Percentiles rank a stretch among this genome's conserved stretches.
Evolutionary conservation across 2,329 filamentous ascomycete species (phyloP).

Genomic region (Penicillium vulpinum): DNA sequence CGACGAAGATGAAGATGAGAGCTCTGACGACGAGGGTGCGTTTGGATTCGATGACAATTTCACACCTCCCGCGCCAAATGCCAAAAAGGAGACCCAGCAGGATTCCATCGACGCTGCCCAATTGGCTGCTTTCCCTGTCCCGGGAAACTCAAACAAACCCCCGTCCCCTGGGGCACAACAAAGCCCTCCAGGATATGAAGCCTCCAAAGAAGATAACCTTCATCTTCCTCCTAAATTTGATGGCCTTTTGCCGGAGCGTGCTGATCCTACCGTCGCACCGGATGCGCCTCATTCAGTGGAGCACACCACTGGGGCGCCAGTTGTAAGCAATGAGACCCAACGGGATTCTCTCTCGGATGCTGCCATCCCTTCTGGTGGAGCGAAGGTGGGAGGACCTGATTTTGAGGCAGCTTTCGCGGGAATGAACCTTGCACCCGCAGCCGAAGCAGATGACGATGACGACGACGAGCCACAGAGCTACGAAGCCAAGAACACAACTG

Average conservation of each 20-base stretch:
- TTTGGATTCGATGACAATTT: constrained; percentile 91
- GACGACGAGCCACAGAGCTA: constrained; percentile 57
- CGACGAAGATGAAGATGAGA: constrained; percentile 81
- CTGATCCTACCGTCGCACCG: constrained; percentile 40
- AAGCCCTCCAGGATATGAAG: constrained; percentile 52
- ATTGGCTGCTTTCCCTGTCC: constrained; percentile 40
- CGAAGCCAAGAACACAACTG: constrained; percentile 35
- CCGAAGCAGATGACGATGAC: constrained; percentile 50
- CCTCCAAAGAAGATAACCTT: constrained; percentile 25
- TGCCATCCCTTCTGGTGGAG: constrained; percentile 23
- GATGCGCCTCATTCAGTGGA: constrained; percentile 45
- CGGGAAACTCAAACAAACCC: constrained; percentile 41
- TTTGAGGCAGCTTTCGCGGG: constrained; percentile 51
- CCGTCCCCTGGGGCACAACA: constrained; percentile 58
- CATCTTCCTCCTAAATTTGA: constrained; percentile 41
- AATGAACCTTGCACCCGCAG: constrained; percentile 46
- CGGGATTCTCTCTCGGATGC: constrained; percentile 15
- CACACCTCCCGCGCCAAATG: constrained; percentile 58
- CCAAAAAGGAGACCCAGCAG: constrained; percentile 29
- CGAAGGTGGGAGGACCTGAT: constrained; percentile 41
- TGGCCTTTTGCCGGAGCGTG: constrained; percentile 42
- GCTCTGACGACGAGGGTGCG: constrained; percentile 65
- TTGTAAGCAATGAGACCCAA: constrained; percentile 39
- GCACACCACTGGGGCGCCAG: constrained; percentile 36
- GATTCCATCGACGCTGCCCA: constrained; percentile 41